These are phyloP conservation scores for Hypoxylon sp. DNA, from an alignment of 2,329 filamentous ascomycete genomes.

Conservation along the genomic window DNA sequence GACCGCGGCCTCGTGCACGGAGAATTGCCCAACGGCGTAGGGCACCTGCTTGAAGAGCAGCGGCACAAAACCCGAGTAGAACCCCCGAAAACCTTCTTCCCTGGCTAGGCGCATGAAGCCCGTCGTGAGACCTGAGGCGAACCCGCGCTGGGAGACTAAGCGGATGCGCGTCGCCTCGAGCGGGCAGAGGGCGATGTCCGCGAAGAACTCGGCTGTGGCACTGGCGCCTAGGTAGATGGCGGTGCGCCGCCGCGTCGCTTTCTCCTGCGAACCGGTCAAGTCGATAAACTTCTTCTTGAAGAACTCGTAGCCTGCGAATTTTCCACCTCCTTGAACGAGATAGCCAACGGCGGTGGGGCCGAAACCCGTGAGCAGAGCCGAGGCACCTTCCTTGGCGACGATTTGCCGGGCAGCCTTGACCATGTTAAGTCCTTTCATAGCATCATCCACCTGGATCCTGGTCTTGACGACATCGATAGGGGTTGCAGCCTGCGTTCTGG, in stretches of 20 bases:
- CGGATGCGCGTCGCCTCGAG: constrained; percentile 85
- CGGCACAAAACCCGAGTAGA: constrained; percentile 92
- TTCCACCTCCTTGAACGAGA: constrained; percentile 89
- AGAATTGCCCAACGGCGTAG: constrained; percentile 95
- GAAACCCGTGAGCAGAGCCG: constrained; percentile 84
- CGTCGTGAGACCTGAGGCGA: constrained; percentile 76
- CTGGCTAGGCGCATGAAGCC: constrained; percentile 82
- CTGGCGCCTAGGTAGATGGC: constrained; percentile 79
- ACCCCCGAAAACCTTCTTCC: constrained; percentile 81
- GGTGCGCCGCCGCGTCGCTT: constrained; percentile 60
- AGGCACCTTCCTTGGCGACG: constrained; percentile 81
- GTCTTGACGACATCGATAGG: constrained; percentile 84
- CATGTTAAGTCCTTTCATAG: constrained; percentile 86
- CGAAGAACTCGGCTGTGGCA: constrained; percentile 77
- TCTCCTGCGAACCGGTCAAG: constrained; percentile 67
- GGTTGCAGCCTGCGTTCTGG: constrained; percentile 60
- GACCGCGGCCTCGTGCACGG: constrained; percentile 89
- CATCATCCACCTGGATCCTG: constrained; percentile 88
- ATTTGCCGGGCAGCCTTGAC: constrained; percentile 83
- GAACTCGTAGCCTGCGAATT: constrained; percentile 93
- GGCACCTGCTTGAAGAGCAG: constrained; percentile 91
- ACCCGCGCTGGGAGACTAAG: constrained; percentile 84
- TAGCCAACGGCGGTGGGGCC: constrained; percentile 89
- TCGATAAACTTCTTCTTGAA: constrained; percentile 92
- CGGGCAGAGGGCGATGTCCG: constrained; percentile 87